These are phyloP conservation scores for Hypomyces rosellus DNA, from an alignment of 2,329 filamentous ascomycete species.

Conservation along the genomic window DNA sequence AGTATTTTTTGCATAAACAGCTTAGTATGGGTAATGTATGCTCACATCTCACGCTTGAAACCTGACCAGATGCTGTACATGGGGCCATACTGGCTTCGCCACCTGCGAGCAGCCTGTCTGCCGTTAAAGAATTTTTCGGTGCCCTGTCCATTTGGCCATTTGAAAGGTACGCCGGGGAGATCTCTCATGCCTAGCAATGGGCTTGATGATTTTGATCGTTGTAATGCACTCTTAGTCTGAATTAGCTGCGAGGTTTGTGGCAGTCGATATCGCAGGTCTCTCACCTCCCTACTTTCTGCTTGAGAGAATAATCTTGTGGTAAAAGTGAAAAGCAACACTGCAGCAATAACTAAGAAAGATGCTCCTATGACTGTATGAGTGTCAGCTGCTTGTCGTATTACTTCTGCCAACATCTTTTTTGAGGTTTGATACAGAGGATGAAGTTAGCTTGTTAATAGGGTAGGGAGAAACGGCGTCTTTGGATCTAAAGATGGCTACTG, in stretches of 20 bases:
- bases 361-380: background rate
- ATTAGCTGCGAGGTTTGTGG: too few species aligned
- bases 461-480: too few species aligned
- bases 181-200: background rate
- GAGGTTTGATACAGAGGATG: too few species aligned
- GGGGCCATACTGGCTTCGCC: background rate
- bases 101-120: background rate
- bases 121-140: slow-evolving; percentile 9
- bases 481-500: too few species aligned
- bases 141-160: slow-evolving; percentile 10
- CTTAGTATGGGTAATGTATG: background rate
- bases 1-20: background rate
- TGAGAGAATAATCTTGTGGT: too few species aligned
- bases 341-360: background rate
- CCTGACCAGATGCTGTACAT: slow-evolving; percentile 11
- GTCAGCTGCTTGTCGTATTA: background rate
- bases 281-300: too few species aligned
- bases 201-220: too few species aligned
- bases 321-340: too few species aligned
- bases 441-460: too few species aligned
- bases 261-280: too few species aligned
- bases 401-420: background rate
- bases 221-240: too few species aligned
- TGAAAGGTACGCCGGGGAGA: slow-evolving; percentile 3
- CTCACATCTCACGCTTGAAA: slow-evolving; percentile 9